These are phyloP conservation scores for Dendrostoma leiphaemia DNA, from an alignment of 2,329 filamentous ascomycete species.

Conservation along the genomic window DNA sequence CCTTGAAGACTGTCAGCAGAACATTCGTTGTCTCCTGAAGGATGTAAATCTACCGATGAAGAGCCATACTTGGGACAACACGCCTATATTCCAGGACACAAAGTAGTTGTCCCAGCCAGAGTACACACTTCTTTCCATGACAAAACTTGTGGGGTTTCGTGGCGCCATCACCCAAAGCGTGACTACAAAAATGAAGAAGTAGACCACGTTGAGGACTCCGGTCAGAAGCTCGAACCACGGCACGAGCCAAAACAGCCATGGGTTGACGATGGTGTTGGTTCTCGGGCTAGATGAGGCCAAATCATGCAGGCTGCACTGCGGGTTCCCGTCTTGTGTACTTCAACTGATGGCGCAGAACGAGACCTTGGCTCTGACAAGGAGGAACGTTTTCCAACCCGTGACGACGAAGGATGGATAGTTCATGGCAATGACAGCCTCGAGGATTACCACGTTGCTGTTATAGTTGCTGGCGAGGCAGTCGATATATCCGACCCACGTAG, in stretches of 20 bases:
- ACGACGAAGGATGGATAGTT: constrained; percentile 9
- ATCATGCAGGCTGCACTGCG: too few relatives aligned
- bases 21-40: background rate
- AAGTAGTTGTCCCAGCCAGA: constrained; percentile 17
- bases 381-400: constrained; percentile 34
- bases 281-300: too few relatives aligned
- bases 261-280: constrained; percentile 29
- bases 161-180: constrained; percentile 16
- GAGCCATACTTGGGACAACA: constrained; percentile 31
- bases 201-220: constrained; percentile 27
- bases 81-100: constrained; percentile 33
- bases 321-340: too few relatives aligned
- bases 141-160: constrained; percentile 2
- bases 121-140: constrained; percentile 1
- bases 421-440: constrained; percentile 14
- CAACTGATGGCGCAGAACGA: background rate
- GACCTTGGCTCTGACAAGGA: constrained; percentile 35
- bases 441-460: constrained; percentile 23
- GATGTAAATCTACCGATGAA: constrained; percentile 26
- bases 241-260: constrained; percentile 35
- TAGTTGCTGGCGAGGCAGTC: constrained; percentile 31
- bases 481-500: constrained; percentile 41
- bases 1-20: too few relatives aligned
- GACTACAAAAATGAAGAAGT: constrained; percentile 12
- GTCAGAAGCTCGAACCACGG: constrained; percentile 36